Evolutionary conservation across 2,329 filamentous ascomycete genomes (phyloP).

Genomic region (Aspergillus niger): DNA sequence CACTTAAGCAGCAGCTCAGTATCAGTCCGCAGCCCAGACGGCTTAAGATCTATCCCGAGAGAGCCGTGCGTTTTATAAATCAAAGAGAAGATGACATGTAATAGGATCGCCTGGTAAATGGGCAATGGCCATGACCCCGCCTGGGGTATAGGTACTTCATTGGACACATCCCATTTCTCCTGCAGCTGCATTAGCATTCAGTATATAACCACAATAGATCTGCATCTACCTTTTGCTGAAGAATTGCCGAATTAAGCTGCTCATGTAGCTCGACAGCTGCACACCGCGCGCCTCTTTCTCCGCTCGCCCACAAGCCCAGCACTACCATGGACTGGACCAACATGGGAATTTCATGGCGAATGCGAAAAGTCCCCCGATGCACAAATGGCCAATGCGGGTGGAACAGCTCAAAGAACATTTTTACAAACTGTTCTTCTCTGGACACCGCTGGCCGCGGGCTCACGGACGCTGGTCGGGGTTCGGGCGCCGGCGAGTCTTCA

Average conservation of each 20-base stretch:
- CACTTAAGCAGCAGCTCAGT: conserved; percentile 19
- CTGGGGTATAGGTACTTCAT: not conserved
- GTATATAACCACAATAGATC: not conserved
- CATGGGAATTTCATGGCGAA: conserved; percentile 24
- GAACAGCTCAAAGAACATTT: conserved; percentile 30
- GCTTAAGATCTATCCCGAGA: conserved; percentile 19
- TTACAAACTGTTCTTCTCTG: conserved; percentile 21
- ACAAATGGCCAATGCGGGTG: conserved; percentile 35
- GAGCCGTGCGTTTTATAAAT: conserved; percentile 1
- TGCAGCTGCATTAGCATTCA: conserved; percentile 7
- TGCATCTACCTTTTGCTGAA: conserved; percentile 27
- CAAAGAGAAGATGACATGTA: conserved; percentile 33
- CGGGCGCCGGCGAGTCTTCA: not conserved
- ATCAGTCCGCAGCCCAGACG: conserved; percentile 9
- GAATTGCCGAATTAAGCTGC: conserved; percentile 26
- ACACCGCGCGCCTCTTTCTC: conserved; percentile 18
- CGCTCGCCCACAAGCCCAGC: conserved; percentile 31
- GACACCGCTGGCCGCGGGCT: not conserved
- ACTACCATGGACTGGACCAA: conserved; percentile 33
- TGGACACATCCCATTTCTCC: conserved; percentile 29
- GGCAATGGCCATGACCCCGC: conserved; percentile 31
- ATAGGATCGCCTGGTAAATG: conserved; percentile 35
- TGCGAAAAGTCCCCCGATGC: conserved; percentile 25
- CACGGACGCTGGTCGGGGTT: not conserved
- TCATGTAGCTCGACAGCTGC: conserved; percentile 29